A percentile compares a stretch with the other conserved stretches of the same genome.
Evolutionary conservation across 768 basidiomycete genomes (phyloP).

Genomic region (Suillus brevipes): DNA sequence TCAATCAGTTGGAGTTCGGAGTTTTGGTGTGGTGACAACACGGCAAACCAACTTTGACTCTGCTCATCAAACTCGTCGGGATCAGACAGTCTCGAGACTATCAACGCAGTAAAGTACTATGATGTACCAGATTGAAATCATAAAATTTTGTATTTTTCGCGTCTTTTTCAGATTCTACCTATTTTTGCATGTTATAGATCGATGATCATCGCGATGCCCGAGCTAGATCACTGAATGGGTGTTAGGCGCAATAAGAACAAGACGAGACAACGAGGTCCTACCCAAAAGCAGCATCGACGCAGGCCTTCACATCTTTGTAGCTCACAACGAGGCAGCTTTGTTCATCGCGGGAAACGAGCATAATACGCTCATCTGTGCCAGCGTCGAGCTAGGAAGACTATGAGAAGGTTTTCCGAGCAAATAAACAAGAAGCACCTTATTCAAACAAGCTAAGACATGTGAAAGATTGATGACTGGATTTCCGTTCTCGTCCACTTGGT

Average conservation of each 20-base stretch:
- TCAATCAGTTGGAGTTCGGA: background rate
- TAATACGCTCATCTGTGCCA: slow-evolving; percentile 90
- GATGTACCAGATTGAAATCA: background rate
- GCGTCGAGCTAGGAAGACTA: slow-evolving; percentile 70
- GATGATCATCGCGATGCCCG: slow-evolving; percentile 22
- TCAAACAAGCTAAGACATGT: slow-evolving; percentile 89
- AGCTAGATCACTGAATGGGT: slow-evolving; percentile 46
- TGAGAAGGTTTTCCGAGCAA: background rate
- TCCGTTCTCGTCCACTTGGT: slow-evolving; percentile 90
- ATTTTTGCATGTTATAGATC: slow-evolving; percentile 43
- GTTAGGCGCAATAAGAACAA: background rate
- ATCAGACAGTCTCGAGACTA: background rate
- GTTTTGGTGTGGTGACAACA: background rate
- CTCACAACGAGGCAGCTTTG: slow-evolving; percentile 93
- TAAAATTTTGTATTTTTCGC: slow-evolving; percentile 47
- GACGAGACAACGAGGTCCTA: slow-evolving; percentile 35
- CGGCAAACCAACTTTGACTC: background rate
- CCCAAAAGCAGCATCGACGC: slow-evolving; percentile 83
- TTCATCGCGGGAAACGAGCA: slow-evolving; percentile 94
- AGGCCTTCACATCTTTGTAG: slow-evolving; percentile 88
- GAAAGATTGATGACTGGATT: slow-evolving; percentile 87
- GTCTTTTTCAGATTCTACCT: slow-evolving; percentile 70
- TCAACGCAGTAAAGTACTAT: background rate
- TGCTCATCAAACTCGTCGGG: background rate
- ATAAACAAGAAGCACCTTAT: slow-evolving; percentile 63